These are phyloP conservation scores for Triticum monococcum DNA, from an alignment of 176 grass and related monocot genomes.

Conservation along the genomic window DNA sequence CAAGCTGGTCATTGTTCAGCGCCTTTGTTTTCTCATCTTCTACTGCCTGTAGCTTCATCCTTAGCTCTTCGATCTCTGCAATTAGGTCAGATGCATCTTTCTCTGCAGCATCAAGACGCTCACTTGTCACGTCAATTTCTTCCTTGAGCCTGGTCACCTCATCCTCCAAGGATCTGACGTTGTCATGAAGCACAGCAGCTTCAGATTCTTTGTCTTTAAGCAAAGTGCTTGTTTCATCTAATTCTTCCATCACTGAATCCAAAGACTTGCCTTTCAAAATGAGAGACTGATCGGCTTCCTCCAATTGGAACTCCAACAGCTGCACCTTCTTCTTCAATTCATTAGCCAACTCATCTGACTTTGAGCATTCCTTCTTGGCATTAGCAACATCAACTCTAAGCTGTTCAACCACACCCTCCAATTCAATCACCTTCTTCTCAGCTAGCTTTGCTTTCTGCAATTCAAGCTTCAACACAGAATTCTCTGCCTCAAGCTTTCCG, in stretches of 20 bases:
- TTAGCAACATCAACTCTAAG: conserved; percentile 42
- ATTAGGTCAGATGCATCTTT: conserved; percentile 54
- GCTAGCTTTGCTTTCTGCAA: conserved; percentile 50
- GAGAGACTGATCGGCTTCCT: conserved; percentile 60
- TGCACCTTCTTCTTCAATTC: conserved; percentile 59
- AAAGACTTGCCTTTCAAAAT: conserved; percentile 57
- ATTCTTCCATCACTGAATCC: conserved; percentile 52
- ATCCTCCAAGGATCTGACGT: conserved; percentile 60
- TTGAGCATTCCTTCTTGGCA: conserved; percentile 39
- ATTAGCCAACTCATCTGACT: conserved; percentile 39
- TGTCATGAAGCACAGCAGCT: conserved; percentile 52
- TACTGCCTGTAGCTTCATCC: conserved; percentile 43
- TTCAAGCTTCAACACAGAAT: conserved; percentile 36
- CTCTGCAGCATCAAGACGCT: conserved; percentile 45
- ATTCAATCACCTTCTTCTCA: conserved; percentile 39
- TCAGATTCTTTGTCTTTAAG: conserved; percentile 63
- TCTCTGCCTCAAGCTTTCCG: conserved; percentile 50
- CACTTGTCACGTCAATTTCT: conserved; percentile 37
- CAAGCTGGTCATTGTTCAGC: conserved; percentile 35
- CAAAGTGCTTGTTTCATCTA: conserved; percentile 57
- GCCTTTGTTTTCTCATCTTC: conserved; percentile 47
- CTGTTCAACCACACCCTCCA: conserved; percentile 52
- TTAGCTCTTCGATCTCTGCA: conserved; percentile 49
- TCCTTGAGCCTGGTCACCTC: conserved; percentile 53
- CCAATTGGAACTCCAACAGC: conserved; percentile 57